Base-by-base conservation (phyloP, 2,329 filamentous ascomycete genomes). In the Sarocladiaceae sp. region DNA sequence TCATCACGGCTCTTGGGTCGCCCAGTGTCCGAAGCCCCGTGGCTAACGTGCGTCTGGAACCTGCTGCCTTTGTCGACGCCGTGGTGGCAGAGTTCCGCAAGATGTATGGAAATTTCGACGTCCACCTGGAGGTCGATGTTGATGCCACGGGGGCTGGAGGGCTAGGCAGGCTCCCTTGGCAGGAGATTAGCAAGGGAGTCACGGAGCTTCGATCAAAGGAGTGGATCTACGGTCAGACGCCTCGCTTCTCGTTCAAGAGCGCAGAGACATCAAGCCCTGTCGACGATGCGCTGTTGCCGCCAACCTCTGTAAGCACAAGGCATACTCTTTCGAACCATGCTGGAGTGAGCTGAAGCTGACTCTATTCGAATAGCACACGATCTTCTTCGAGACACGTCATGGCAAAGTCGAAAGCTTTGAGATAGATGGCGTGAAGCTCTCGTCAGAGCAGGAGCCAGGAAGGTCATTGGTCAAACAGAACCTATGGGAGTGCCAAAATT, bases 1-100 rank as follows among this genome's bases (percentile, higher is more conserved):
- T 79, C 58, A 83, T 97, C 56, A 80, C 80, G 49, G 87, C 88
- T 0, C 82, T 85, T 48, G 93, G 93, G 0, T 90, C 96, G 1
- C 88, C 93, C 55, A 97, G 91, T 59, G 89, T 97, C 33, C 82
- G 87, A 49, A 95, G 88, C 39, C 80, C 82, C 0, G 83, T 97
- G 10, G 74, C 78, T 6, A 98, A 97, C 64, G 80, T 95, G 2
- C 61, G 88, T 1, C 66, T 58, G 7, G 60, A 53, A 13, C 56
- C 47, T 1, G 64, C 58, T 12, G 33, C 32, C n/a, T 80, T 80
- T 47, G 67, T 75, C 44, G 62, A 64, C 1, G 78, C 75, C 10
- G 80, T 88, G 2, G 67, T 80, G 20, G 63, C 65, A 6, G 76
- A 86, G 59, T 96, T 95, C 61, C 64, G 63, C 6, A 53, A 54